Evolutionary conservation across 2,329 filamentous ascomycete species (phyloP), one percentile per base, ranked within the genome.

Genomic region (Diplodia scrobiculata): DNA sequence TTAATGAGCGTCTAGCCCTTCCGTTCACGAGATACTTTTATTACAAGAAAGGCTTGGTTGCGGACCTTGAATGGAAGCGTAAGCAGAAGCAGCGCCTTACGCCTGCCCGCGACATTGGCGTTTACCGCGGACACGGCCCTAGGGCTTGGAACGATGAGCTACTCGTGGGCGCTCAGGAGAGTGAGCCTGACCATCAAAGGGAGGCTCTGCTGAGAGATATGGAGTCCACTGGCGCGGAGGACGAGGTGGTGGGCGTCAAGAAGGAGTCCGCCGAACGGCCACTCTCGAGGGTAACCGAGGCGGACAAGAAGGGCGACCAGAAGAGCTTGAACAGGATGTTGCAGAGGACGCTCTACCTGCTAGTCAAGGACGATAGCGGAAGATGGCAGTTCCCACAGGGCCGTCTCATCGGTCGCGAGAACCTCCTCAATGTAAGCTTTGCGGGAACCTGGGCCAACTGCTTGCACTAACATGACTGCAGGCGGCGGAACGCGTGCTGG

Each of bases 21-120:
- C 91, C 93, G 1, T 99, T 98, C 78, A 90, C 90, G 66, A 87
- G 91, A 71, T 91, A 91, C 76, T 95, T 98, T 81, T 99, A 96
- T 84, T 96, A 93, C 86, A 96, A 96, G 83, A 88, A 88, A 71
- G 91, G 91, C 75, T 96, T 93, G 11, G 89, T 92, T 1, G 84
- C 87, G 9, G 91, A 93, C 70, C 83, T 92, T 60, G 93, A 97
- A 80, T 98, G 92, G 91, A 91, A 93, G 77, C 85, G 91, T 75
- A 96, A 96, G 80, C 85, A 91, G 69, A 83, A 84, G 71, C 89
- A 91, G 76, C 89, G 94, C 66, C 85, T 88, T 73, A 89, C 91
- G 7, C 85, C 92, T 6, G 89, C 91, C 54, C 87, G 91, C 75
- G 94, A 98, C 78, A 87, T 97, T 70, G 94, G 94, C 67, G 82